A percentile compares a stretch with the other conserved stretches of the same genome.
Conservation (phyloP, 441 rosid species). For the Bruguiera hainesii region DNA sequence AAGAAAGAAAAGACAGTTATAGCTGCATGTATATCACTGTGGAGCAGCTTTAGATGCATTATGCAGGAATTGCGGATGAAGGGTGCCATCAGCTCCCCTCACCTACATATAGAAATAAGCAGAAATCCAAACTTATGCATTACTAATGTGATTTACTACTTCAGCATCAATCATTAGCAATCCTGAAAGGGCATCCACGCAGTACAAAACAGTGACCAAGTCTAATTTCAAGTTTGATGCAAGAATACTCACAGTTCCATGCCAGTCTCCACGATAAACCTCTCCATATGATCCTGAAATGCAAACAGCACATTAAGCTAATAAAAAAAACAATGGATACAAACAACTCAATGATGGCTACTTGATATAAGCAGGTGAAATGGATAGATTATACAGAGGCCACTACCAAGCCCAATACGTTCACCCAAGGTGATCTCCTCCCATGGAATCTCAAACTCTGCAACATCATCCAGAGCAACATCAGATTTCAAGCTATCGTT, state of each 20-base stretch:
- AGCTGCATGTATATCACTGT: no score
- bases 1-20: no score
- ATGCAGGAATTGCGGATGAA: no score
- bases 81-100: no score
- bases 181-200: conserved; percentile 9
- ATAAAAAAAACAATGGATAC: neutral
- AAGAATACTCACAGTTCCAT: conserved; percentile 79
- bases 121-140: no score
- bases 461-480: conserved; percentile 67
- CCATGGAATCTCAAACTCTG: conserved; percentile 90
- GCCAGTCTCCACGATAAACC: conserved; percentile 96
- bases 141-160: no score
- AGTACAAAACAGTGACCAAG: conserved; percentile 7
- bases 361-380: conserved; percentile 19
- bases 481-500: conserved; percentile 68
- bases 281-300: conserved; percentile 95
- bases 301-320: conserved; percentile 23
- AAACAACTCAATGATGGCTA: conserved; percentile 16
- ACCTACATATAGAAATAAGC: no score
- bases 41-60: no score
- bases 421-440: conserved; percentile 90
- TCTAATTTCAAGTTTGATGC: conserved; percentile 13
- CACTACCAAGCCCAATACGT: conserved; percentile 95
- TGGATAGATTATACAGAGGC: conserved; percentile 23
- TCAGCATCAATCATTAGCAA: neutral